Evolutionary conservation across 345 rosid genomes (phyloP), one percentile per base, ranked within the genome.

Genomic region (Erucastrum elatum): DNA sequence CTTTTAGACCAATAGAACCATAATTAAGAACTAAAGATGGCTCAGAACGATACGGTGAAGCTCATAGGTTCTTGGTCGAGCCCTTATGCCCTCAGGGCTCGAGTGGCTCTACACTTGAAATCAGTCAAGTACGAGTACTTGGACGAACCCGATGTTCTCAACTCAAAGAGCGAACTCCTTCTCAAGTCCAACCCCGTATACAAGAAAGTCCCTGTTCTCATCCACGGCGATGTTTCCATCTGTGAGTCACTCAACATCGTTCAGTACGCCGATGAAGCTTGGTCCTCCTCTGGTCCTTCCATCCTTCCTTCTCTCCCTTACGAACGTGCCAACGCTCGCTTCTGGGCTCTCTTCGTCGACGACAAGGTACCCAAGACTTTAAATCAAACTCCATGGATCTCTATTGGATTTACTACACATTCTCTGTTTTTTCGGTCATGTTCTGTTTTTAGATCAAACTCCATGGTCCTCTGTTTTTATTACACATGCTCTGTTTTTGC

Each of bases 181-280:
- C 30, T 65, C 69, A 65, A 37, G 69, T 65, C 69, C 15, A 65
- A 65, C 26, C 69, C 69, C 69, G 5, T 65, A 30, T 33, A 0
- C 69, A 65, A 65, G 69, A 65, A 65, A 65, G 69, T 65, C 69
- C 69, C 69, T 37, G 69, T 65, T 16, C 69, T 65, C 69, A 65
- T 65, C 69, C 69, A 65, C 5, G 69, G 69, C 53, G 69, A 65
- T 8, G 51, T 37, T 16, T 4, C 69, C 8, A 65, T 65, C 69
- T 65, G 69, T 11, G 69, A 65, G 53, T 65, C 69, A 37, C 69
- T 65, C 69, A 65, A 65, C 69, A 37, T 65, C 69, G 30, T 65
- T 37, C 51, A 65, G 69, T 65, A 65, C 53, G 53, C 37, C 12
- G 69, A 65, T 25, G 69, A 65, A 65, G 69, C 69, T 65, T 65